Conservation (phyloP, 2,329 filamentous ascomycete species). For the Lasiodiplodia citricola region DNA sequence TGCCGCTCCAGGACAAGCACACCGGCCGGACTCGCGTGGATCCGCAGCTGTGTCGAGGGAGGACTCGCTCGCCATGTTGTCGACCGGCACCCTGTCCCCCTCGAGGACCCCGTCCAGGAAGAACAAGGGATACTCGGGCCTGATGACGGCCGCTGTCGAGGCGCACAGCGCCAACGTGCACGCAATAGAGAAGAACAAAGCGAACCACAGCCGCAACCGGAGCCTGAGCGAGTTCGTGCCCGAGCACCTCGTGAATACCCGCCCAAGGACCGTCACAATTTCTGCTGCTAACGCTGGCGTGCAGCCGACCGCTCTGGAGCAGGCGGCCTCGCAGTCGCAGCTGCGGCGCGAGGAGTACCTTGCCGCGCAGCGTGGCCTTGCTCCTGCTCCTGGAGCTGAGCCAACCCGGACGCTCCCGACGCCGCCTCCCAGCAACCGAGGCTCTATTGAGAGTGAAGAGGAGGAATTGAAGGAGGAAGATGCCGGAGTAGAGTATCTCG, state of each 20-base stretch:
- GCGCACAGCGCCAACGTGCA: constrained; percentile 40
- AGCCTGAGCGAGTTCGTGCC: constrained; percentile 90
- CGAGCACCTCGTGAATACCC: constrained; percentile 70
- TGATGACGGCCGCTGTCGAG: constrained; percentile 50
- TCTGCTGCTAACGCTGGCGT: constrained; percentile 40
- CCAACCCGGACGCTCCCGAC: constrained; percentile 62
- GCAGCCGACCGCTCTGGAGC: constrained; percentile 32
- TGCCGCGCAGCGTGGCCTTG: constrained; percentile 75
- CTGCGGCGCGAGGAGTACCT: constrained; percentile 81
- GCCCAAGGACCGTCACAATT: constrained; percentile 73
- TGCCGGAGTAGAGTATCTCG: constrained; percentile 48
- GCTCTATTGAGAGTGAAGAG: constrained; percentile 60
- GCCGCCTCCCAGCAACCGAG: constrained; percentile 74
- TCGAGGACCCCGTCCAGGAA: constrained; percentile 44
- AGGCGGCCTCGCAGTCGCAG: constrained; percentile 43
- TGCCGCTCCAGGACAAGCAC: constrained; percentile 26
- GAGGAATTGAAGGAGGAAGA: constrained; percentile 52
- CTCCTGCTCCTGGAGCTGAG: constrained; percentile 31
- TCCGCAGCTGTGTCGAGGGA: constrained; percentile 35
- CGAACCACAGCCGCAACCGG: constrained; percentile 70
- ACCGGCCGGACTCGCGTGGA: constrained; percentile 43
- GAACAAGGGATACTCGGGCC: constrained; percentile 54
- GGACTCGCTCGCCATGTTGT: constrained; percentile 39
- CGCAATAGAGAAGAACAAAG: constrained; percentile 39
- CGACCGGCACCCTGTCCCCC: constrained; percentile 41